phyloP scores from a whole-genome alignment of 345 rosid genomes.

The Ailanthus altissimus region DNA sequence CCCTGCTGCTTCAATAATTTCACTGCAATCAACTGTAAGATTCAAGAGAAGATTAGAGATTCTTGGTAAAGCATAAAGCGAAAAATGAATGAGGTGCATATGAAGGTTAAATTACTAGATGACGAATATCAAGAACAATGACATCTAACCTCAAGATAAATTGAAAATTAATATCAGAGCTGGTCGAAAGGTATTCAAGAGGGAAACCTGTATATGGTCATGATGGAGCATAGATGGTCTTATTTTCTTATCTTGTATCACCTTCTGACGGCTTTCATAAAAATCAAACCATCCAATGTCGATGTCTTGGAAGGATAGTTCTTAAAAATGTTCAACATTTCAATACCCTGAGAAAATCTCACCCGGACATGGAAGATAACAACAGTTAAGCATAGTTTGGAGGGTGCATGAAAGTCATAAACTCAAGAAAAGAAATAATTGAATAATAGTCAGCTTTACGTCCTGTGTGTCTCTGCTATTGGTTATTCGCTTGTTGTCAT shows the following conservation, averaged over 20 bases:
- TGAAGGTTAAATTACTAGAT: no score
- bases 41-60: no score
- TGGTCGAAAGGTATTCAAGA: no score
- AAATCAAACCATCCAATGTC: constrained; percentile 61
- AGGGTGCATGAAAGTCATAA: constrained; percentile 4
- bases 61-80: no score
- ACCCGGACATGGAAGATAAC: constrained; percentile 40
- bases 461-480: constrained; percentile 82
- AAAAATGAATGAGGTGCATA: no score
- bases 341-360: constrained; percentile 53
- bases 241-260: constrained; percentile 59
- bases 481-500: constrained; percentile 72
- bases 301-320: constrained; percentile 52
- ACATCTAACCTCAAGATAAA: no score
- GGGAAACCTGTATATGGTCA: constrained; percentile 22
- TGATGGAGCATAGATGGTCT: constrained; percentile 28
- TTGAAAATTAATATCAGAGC: no score
- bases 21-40: not conserved
- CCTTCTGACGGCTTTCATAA: constrained; percentile 67
- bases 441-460: constrained; percentile 31
- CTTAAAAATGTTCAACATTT: constrained; percentile 66
- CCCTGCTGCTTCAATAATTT: not conserved
- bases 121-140: no score
- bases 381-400: constrained; percentile 4
- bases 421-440: not conserved